These are phyloP conservation scores for Fusarium scirpi DNA, from an alignment of 2,329 filamentous ascomycete species.

Conservation along the genomic window DNA sequence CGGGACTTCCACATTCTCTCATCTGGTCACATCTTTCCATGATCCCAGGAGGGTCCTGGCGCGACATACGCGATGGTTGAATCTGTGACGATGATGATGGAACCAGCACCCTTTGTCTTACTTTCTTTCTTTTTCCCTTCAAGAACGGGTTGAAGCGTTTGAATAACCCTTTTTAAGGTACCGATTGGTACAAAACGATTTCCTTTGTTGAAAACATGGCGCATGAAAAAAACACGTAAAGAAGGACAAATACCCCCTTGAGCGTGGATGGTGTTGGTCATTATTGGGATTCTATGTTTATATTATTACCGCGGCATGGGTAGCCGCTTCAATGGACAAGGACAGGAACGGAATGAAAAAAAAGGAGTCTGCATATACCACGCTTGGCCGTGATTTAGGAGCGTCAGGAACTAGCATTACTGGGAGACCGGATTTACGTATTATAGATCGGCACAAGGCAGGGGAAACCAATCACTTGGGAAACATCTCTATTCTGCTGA, in stretches of 20 bases:
- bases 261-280: conserved; percentile 46
- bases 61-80: conserved; percentile 33
- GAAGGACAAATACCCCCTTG: conserved; percentile 50
- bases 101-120: conserved; percentile 20
- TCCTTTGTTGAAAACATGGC: conserved; percentile 46
- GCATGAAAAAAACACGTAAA: conserved; percentile 49
- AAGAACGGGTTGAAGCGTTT: conserved; percentile 39
- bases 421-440: conserved; percentile 43
- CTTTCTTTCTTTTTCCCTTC: conserved; percentile 20
- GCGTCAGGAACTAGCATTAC: conserved; percentile 44
- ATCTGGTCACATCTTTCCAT: conserved; percentile 32
- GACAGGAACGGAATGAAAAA: conserved; percentile 40
- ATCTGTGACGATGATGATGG: conserved; percentile 19
- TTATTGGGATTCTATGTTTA: conserved; percentile 40
- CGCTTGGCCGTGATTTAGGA: conserved; percentile 45
- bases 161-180: conserved; percentile 38
- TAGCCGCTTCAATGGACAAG: conserved; percentile 32
- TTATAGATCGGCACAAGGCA: conserved; percentile 48
- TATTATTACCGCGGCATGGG: conserved; percentile 33
- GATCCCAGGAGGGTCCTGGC: conserved; percentile 40
- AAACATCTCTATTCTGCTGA: conserved; percentile 38
- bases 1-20: conserved; percentile 6
- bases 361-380: conserved; percentile 47
- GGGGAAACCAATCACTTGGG: conserved; percentile 44
- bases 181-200: conserved; percentile 36